A percentile compares a stretch with the other conserved stretches of the same genome.
Conservation (phyloP, 1,139 yeast species). For the Kurtzmaniella natalensis region DNA sequence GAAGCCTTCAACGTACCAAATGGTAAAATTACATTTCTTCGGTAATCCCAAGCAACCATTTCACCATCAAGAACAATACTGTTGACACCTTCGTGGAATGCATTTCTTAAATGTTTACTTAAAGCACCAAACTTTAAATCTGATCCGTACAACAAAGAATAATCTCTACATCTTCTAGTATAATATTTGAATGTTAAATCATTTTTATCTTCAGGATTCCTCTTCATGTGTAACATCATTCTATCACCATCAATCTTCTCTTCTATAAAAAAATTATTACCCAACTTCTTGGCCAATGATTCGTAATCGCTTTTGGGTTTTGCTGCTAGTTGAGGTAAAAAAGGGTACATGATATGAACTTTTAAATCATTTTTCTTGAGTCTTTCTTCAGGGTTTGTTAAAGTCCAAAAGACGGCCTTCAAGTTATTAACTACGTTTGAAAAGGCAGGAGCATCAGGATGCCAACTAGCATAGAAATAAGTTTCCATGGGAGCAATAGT, state of each 20-base stretch:
- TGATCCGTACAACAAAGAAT: conserved; percentile 71
- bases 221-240: conserved; percentile 60
- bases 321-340: conserved; percentile 69
- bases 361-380: conserved; percentile 41
- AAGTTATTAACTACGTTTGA: conserved; percentile 67
- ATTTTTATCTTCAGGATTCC: conserved; percentile 6
- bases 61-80: conserved; percentile 83
- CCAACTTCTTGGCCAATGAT: conserved; percentile 41
- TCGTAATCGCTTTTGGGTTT: conserved; percentile 48
- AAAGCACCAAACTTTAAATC: conserved; percentile 54
- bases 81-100: conserved; percentile 37
- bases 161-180: conserved; percentile 70
- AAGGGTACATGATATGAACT: conserved; percentile 50
- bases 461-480: conserved; percentile 64
- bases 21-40: conserved; percentile 57
- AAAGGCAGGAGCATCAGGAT: conserved; percentile 70
- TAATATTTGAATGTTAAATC: conserved; percentile 45
- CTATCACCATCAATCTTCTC: conserved; percentile 96
- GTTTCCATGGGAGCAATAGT: conserved; percentile 59
- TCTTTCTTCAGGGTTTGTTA: conserved; percentile 45
- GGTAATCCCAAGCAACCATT: conserved; percentile 82
- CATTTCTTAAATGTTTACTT: conserved; percentile 48
- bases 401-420: conserved; percentile 54
- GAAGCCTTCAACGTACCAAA: conserved; percentile 76
- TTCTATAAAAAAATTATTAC: conserved; percentile 62